Evolutionary conservation across 2,329 filamentous ascomycete genomes (phyloP).

Genomic region (Grosmannia clavigera): DNA sequence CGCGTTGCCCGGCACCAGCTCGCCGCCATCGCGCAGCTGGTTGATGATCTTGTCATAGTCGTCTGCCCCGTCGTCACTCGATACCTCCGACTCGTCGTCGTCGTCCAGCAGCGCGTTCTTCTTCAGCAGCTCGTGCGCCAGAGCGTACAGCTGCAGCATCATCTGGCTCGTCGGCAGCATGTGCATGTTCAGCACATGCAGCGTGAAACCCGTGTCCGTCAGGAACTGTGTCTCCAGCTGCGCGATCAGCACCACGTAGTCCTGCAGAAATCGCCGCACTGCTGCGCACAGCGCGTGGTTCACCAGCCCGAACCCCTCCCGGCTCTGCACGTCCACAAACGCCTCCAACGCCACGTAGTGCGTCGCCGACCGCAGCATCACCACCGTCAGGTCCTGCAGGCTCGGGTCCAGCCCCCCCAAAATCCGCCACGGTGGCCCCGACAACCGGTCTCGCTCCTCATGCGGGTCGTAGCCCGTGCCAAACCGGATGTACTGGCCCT

Average conservation of each 20-base stretch:
- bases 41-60: slow-evolving; percentile 91
- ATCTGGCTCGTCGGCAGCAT: slow-evolving; percentile 84
- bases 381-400: slow-evolving; percentile 70
- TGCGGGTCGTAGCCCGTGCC: slow-evolving; percentile 68
- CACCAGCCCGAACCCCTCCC: slow-evolving; percentile 84
- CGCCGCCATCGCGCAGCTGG: slow-evolving; percentile 74
- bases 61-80: slow-evolving; percentile 63
- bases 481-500: slow-evolving; percentile 94
- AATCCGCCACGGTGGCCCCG: slow-evolving; percentile 71
- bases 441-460: slow-evolving; percentile 75
- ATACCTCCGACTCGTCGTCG: slow-evolving; percentile 54
- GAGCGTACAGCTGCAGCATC: slow-evolving; percentile 76
- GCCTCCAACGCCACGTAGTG: slow-evolving; percentile 85
- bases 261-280: slow-evolving; percentile 79
- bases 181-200: slow-evolving; percentile 87
- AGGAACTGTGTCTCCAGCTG: slow-evolving; percentile 90
- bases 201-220: slow-evolving; percentile 76
- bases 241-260: slow-evolving; percentile 85
- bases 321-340: slow-evolving; percentile 88
- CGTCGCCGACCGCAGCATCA: slow-evolving; percentile 88
- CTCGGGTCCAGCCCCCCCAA: slow-evolving; percentile 80
- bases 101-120: slow-evolving; percentile 81
- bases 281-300: slow-evolving; percentile 95
- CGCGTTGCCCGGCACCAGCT: slow-evolving; percentile 65
- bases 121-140: slow-evolving; percentile 78